Conservation (phyloP, 371 early-diverging fungal genomes). For the Mortierella sp. region DNA sequence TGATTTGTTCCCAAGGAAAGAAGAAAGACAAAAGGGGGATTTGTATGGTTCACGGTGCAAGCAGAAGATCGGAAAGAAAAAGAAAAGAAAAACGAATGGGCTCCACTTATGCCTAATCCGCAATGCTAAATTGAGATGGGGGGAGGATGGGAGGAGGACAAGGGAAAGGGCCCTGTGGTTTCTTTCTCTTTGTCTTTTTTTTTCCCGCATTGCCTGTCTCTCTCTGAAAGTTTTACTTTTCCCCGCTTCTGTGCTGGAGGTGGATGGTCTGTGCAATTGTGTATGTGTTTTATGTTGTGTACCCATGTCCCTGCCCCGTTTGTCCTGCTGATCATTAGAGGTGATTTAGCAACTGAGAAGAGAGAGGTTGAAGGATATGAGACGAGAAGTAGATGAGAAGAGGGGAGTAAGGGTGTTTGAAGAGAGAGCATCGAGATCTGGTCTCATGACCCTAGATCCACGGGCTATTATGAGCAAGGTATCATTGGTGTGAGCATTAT, state of each 20-base stretch:
- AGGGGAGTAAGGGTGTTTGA: not conserved
- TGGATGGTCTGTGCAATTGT: conserved; percentile 1
- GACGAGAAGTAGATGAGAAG: not conserved
- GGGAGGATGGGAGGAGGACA: not conserved
- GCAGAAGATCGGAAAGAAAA: not conserved
- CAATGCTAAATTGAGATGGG: not conserved
- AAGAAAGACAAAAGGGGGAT: not conserved
- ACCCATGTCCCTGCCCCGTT: conserved; percentile 2
- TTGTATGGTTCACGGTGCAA: not conserved
- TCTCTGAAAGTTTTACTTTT: not conserved
- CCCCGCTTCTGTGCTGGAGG: not conserved
- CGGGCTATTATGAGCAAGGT: too few relatives aligned
- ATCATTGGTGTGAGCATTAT: too few relatives aligned
- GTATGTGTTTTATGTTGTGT: not conserved
- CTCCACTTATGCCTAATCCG: not conserved
- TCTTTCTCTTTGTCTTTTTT: not conserved
- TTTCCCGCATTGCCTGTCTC: not conserved
- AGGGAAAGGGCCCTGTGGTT: not conserved
- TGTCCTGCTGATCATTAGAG: conserved; percentile 6
- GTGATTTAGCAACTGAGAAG: not conserved
- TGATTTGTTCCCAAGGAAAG: too few relatives aligned
- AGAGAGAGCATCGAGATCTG: not conserved
- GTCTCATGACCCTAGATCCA: too few relatives aligned
- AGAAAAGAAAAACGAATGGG: not conserved
- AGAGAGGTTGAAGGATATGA: not conserved